Conservation (phyloP, 1,284 basidiomycete species). For the Trichosporon asahii region DNA sequence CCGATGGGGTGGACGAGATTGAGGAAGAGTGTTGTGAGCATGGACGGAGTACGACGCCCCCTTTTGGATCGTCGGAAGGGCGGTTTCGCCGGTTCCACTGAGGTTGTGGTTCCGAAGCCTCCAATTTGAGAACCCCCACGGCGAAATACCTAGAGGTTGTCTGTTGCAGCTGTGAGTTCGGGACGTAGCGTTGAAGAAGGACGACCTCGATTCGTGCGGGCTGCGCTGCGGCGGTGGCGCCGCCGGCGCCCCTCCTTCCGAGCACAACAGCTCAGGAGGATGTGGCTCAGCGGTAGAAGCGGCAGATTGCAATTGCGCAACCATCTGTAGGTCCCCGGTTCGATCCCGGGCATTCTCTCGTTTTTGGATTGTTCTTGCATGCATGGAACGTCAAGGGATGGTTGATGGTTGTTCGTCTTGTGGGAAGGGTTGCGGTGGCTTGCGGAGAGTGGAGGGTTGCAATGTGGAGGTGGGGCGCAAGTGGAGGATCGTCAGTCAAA, state of each 20-base stretch:
- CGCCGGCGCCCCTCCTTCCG: not conserved
- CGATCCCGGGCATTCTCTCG: conserved; percentile 2
- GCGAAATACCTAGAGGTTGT: no score
- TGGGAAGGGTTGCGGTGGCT: not conserved
- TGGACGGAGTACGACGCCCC: no score
- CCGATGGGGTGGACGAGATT: no score
- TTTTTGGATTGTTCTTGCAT: not conserved
- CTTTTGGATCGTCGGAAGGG: no score
- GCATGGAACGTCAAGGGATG: not conserved
- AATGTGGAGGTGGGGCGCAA: not conserved
- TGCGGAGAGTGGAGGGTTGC: not conserved
- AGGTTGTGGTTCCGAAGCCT: no score
- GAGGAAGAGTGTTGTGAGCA: no score
- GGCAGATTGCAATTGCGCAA: not conserved
- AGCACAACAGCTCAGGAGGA: not conserved
- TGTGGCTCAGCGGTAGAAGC: conserved; percentile 4
- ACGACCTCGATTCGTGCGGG: not conserved
- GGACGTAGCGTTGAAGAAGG: no score
- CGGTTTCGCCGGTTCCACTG: no score
- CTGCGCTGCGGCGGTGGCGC: not conserved
- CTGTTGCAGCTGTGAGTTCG: no score
- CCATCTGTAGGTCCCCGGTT: conserved; percentile 3
- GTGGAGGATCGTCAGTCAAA: not conserved
- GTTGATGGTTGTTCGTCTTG: not conserved
- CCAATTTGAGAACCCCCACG: no score